Percentiles rank a stretch among this genome's conserved stretches.
Evolutionary conservation across 1,284 basidiomycete species (phyloP).

Genomic region (Papiliotrema laurentii): DNA sequence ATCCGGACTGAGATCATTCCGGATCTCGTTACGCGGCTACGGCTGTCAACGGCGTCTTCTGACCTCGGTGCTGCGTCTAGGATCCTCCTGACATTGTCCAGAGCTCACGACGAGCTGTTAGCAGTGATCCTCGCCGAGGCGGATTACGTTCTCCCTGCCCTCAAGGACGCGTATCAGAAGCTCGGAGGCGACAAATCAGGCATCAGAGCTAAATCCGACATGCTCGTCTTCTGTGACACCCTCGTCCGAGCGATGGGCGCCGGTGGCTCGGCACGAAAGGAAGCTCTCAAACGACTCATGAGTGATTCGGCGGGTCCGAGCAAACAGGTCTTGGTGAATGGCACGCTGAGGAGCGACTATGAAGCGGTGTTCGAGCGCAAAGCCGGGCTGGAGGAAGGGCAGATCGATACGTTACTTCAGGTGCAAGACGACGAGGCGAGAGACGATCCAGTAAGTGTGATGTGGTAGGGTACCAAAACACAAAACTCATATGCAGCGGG

Average conservation of each 20-base stretch:
- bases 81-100: conserved; percentile 13
- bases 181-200: conserved; percentile 6
- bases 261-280: conserved; percentile 4
- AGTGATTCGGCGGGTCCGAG: conserved; percentile 2
- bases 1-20: conserved; percentile 20
- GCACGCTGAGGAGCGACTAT: conserved; percentile 6
- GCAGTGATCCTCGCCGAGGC: conserved; percentile 20
- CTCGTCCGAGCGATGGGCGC: conserved; percentile 12
- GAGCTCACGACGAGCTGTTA: conserved; percentile 27
- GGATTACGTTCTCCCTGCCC: conserved; percentile 21
- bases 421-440: conserved; percentile 12
- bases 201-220: conserved; percentile 12
- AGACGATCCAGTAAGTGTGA: conserved; percentile 16
- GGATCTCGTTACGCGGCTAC: conserved; percentile 12
- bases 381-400: conserved; percentile 12
- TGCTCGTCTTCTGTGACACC: conserved; percentile 16
- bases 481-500: conserved; percentile 17
- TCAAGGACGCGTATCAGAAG: conserved; percentile 18
- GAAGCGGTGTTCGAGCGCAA: conserved; percentile 1
- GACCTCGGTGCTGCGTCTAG: conserved; percentile 2
- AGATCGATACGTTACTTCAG: conserved; percentile 5
- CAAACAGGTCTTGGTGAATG: conserved; percentile 2
- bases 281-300: conserved; percentile 7
- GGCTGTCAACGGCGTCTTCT: not conserved
- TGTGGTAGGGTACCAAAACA: not conserved